phyloP scores from a whole-genome alignment of 139 green algal species.

The Chlorella sp. region DNA sequence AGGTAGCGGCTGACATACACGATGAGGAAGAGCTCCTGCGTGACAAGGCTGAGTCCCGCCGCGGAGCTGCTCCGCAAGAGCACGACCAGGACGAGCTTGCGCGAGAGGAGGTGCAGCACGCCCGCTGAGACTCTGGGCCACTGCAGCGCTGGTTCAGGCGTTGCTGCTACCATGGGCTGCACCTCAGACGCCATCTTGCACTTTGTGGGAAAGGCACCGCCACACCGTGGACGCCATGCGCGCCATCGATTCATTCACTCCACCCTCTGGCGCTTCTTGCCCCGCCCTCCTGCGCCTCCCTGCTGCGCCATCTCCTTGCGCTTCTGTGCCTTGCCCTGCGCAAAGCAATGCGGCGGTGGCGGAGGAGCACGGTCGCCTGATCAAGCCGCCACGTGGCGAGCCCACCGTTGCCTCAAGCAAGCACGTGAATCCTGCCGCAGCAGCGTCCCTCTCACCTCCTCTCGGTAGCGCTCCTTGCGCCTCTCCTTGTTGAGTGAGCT shows the following conservation, averaged over 20 bases:
- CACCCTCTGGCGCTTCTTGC: too few relatives aligned
- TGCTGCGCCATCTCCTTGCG: not conserved
- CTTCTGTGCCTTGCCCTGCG: conserved; percentile 1
- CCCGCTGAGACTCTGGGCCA: conserved; percentile 3
- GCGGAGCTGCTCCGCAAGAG: conserved; percentile 10
- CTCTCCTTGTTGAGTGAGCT: conserved; percentile 52
- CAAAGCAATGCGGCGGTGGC: too few relatives aligned
- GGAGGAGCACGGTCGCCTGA: too few relatives aligned
- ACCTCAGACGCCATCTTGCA: too few relatives aligned
- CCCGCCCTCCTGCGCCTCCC: not conserved
- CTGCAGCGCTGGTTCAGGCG: too few relatives aligned
- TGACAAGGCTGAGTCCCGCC: conserved; percentile 8
- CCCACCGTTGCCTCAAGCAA: too few relatives aligned
- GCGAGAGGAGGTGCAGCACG: conserved; percentile 5
- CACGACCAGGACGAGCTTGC: conserved; percentile 14
- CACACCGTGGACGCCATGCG: too few relatives aligned
- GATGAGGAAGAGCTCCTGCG: conserved; percentile 19
- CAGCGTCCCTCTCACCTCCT: conserved; percentile 21
- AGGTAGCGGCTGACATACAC: conserved; percentile 23
- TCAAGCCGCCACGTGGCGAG: too few relatives aligned
- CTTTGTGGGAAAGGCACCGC: too few relatives aligned
- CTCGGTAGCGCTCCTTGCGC: conserved; percentile 64
- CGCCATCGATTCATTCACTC: too few relatives aligned
- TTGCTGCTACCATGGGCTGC: too few relatives aligned
- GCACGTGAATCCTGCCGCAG: too few relatives aligned